Conservation (phyloP, 352 stramenopile genomes). For the Halophytophthora polymorphica region DNA sequence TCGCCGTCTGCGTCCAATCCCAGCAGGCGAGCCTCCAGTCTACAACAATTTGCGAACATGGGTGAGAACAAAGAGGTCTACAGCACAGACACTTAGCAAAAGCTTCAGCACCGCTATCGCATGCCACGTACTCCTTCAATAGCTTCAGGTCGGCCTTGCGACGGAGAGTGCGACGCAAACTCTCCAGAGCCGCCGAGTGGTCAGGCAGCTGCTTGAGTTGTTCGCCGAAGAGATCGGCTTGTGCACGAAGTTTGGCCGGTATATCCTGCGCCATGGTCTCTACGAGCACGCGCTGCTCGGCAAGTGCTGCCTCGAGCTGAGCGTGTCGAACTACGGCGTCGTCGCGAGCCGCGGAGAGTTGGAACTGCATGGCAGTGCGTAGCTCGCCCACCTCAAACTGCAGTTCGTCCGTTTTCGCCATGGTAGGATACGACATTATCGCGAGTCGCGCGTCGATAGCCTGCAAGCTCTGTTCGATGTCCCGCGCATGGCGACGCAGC, state of each 20-base stretch:
- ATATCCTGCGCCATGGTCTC: conserved; percentile 25
- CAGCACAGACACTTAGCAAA: background rate
- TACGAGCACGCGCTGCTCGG: conserved; percentile 32
- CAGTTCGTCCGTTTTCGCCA: conserved; percentile 47
- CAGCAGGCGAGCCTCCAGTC: conserved; percentile 50
- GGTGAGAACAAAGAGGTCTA: background rate
- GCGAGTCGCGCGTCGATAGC: conserved; percentile 42
- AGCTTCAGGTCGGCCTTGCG: conserved; percentile 64
- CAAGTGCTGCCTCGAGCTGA: conserved; percentile 22
- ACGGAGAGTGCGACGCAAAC: conserved; percentile 33
- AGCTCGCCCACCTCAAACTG: conserved; percentile 31
- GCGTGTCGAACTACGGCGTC: conserved; percentile 28
- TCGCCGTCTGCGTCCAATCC: conserved; percentile 47
- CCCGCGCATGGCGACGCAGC: conserved; percentile 48
- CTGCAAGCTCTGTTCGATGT: conserved; percentile 50
- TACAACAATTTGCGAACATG: conserved; percentile 9
- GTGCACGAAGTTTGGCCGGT: conserved; percentile 20
- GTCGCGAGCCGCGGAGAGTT: conserved; percentile 31
- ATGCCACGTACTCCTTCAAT: conserved; percentile 48
- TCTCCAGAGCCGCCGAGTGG: conserved; percentile 41
- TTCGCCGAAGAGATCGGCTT: conserved; percentile 35
- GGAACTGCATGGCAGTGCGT: conserved; percentile 27
- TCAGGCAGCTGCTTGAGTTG: conserved; percentile 45
- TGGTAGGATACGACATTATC: conserved; percentile 29
- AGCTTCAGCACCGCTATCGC: background rate